Conservation (phyloP, 192 early-diverging fungal genomes). For the Umbelopsis sp. region DNA sequence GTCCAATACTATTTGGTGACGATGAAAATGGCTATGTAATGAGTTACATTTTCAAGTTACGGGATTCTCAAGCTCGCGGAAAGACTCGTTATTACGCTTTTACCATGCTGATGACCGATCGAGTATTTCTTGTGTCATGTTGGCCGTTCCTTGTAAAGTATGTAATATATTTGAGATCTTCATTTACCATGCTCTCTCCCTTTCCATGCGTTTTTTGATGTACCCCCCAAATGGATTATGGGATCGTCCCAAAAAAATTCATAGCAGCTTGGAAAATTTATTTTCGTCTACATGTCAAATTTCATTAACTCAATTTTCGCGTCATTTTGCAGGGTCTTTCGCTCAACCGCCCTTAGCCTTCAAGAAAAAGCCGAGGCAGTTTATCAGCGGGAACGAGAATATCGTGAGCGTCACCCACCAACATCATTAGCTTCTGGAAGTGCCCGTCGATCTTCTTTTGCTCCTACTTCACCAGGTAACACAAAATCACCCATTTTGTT, state of each 20-base stretch:
- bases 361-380: conserved; percentile 47
- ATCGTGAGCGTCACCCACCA: conserved; percentile 29
- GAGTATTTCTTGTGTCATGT: conserved; percentile 63
- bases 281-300: background rate
- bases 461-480: conserved; percentile 44
- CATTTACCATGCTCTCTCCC: background rate
- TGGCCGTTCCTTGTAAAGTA: conserved; percentile 72
- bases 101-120: conserved; percentile 66
- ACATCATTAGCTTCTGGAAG: conserved; percentile 19
- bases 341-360: conserved; percentile 52
- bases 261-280: no score
- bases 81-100: conserved; percentile 62
- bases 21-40: conserved; percentile 70
- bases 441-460: conserved; percentile 32
- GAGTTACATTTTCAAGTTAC: conserved; percentile 71
- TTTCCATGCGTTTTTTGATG: no score
- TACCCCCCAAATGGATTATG: no score
- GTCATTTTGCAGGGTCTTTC: conserved; percentile 52
- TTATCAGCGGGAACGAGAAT: conserved; percentile 47
- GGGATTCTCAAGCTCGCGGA: conserved; percentile 67
- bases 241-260: no score
- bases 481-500: background rate
- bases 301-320: background rate
- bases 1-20: conserved; percentile 71
- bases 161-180: background rate